Evolutionary conservation across 495 filamentous ascomycete genomes (phyloP), one percentile per base, ranked within the genome.

Genomic region (Terfezia boudieri): DNA sequence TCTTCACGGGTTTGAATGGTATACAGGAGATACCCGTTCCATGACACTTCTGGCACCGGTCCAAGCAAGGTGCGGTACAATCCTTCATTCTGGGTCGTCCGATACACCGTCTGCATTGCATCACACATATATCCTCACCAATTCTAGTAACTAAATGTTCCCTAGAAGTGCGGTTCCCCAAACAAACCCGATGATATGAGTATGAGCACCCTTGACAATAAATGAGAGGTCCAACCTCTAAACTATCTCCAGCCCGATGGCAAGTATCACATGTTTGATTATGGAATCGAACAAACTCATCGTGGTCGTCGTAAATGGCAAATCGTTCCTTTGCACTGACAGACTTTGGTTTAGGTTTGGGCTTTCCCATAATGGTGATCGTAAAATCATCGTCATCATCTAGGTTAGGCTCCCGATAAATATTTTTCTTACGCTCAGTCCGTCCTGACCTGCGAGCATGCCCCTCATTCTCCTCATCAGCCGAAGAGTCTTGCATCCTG

Each of bases 81-180:
- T 95, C 84, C 60, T 84, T 89, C 52, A 75, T 74, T 53, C 71
- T 70, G 37, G 77, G 67, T 16, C 69, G 61, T 22, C 82, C 78
- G 48, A 95, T 70, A 61, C 92, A 99, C 46, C 80, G 82, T 55
- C 77, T 79, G 66, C 92, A 99, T 64, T 99, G 92, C 37, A 96
- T 69, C 41, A 96, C 79, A 60, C 90, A 95, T 14, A 82, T 70
- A 12, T 80, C 78, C 5, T 78, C 69, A 4, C 69, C 77, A 50
- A 95, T 70, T 65, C 94, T 96, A n/a, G 90, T 95, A 23, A 92
- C 85, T n/a, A 89, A 71, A 67, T 96, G 90, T 6, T 94, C 86
- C 48, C 92, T 74, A 10, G 59, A 65, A 36, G 69, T 74, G 16
- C 89, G 78, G n/a, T 70, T 65, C 17, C 87, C 85, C 12, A 99